These are phyloP conservation scores for Platanthera zijinensis DNA, from an alignment of 106 monocot genomes.

Conservation along the genomic window DNA sequence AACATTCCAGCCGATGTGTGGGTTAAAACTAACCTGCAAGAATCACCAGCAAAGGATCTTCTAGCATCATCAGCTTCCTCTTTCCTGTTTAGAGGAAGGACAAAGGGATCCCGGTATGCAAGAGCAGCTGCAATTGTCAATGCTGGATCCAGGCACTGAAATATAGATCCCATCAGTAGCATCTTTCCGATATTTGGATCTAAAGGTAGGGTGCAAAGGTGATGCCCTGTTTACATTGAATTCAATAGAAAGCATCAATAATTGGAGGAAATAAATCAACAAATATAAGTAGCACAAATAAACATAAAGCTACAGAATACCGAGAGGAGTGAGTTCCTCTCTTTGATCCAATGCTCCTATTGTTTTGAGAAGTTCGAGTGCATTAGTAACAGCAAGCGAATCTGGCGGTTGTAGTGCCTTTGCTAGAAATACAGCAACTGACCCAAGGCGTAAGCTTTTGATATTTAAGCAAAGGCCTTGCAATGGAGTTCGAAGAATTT, in stretches of 20 bases:
- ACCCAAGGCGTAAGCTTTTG: constrained; percentile 83
- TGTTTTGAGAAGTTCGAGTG: constrained; percentile 87
- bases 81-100: constrained; percentile 86
- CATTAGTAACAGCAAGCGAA: constrained; percentile 84
- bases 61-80: constrained; percentile 94
- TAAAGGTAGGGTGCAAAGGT: constrained; percentile 76
- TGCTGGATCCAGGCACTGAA: constrained; percentile 91
- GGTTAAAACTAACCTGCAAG: constrained; percentile 56
- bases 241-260: constrained; percentile 4
- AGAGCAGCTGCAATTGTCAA: constrained; percentile 95
- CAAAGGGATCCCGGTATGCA: constrained; percentile 90
- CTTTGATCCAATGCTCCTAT: constrained; percentile 80
- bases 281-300: background rate
- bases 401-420: constrained; percentile 97
- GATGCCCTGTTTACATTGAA: constrained; percentile 41
- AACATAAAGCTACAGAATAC: constrained; percentile 17
- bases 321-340: constrained; percentile 90
- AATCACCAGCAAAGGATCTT: constrained; percentile 86
- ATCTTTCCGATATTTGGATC: constrained; percentile 99
- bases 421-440: constrained; percentile 63
- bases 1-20: background rate
- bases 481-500: constrained; percentile 94
- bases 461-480: constrained; percentile 96
- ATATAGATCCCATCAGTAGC: constrained; percentile 89
- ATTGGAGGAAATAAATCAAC: background rate